Evolutionary conservation across 1,284 basidiomycete species (phyloP), one percentile per base, ranked within the genome.

Genomic region (Trametes pubescens): DNA sequence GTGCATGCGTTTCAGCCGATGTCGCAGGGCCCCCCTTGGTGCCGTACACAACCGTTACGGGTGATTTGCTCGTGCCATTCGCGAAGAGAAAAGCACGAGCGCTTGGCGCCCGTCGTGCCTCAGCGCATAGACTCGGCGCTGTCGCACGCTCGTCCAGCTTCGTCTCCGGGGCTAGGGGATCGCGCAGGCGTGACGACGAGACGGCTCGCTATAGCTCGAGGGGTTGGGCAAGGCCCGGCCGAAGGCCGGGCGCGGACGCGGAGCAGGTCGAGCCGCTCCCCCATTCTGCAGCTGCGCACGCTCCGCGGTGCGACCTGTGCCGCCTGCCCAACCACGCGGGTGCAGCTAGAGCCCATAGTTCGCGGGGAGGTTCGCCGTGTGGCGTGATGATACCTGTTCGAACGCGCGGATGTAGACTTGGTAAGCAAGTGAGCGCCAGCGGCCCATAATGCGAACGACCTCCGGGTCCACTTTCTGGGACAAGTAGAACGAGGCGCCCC

Each of bases 361-460:
- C 10, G 51, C 2, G 0, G 51, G 26, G 18, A 69, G 61, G 48
- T 59, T 32, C 8, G 56, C 68, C 6, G 67, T 43, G 52, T 67
- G 68, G 32, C 51, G 51, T 8, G 51, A 52, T 13, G 61, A 37
- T 1, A 68, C 61, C 63, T 69, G 62, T 32, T 64, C 62, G 40
- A 64, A 64, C 6, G 62, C 71, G 2, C 74, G 69, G 11, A 78
- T 76, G 65, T 79, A 78, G 0, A 71, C 62, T 60, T 79, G 69
- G 59, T 77, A 78, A 14, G 77, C 76, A 9, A 77, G 62, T 0
- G 77, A 79, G 13, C 68, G 65, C 78, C 77, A 79, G 0, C 74
- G 57, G 0, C 72, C 72, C 11, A 59, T 56, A 0, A 73, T 49
- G 5, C 73, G 69, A 0, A 79, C 70, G n/a, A 77, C 71, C 46